These are phyloP conservation scores for Blastobotrys proliferans DNA, from an alignment of 1,139 yeast species.

Conservation along the genomic window DNA sequence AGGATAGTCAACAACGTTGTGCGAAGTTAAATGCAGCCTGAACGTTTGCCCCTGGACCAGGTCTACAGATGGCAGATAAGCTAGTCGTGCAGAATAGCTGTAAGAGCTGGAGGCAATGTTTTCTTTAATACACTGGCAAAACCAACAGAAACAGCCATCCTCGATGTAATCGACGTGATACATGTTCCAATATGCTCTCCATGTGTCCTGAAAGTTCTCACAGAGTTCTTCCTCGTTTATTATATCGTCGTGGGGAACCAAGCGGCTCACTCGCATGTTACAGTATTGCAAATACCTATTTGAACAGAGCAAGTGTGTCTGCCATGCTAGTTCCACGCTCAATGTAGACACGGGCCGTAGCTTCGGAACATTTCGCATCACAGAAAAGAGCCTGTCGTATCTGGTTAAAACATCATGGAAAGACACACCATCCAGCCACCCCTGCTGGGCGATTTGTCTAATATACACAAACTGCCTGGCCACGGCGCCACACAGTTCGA, in stretches of 20 bases:
- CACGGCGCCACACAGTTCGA: conserved; percentile 38
- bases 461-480: conserved; percentile 38
- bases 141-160: conserved; percentile 35
- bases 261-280: conserved; percentile 17
- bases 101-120: neutral
- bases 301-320: conserved; percentile 38
- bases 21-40: too few relatives aligned
- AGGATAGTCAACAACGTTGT: too few relatives aligned
- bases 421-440: conserved; percentile 29
- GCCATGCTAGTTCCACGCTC: conserved; percentile 43
- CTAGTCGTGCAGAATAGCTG: too few relatives aligned
- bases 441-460: conserved; percentile 32
- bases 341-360: conserved; percentile 37
- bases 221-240: conserved; percentile 29
- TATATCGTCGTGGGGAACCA: conserved; percentile 35
- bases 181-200: conserved; percentile 24
- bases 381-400: conserved; percentile 32
- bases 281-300: conserved; percentile 31
- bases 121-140: conserved; percentile 23
- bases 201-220: conserved; percentile 27
- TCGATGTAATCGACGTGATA: conserved; percentile 30
- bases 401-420: conserved; percentile 28
- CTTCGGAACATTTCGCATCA: conserved; percentile 20
- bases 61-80: too few relatives aligned
- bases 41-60: too few relatives aligned